These are phyloP conservation scores for Metarhizium rileyi DNA, from an alignment of 2,329 filamentous ascomycete genomes.

Conservation along the genomic window DNA sequence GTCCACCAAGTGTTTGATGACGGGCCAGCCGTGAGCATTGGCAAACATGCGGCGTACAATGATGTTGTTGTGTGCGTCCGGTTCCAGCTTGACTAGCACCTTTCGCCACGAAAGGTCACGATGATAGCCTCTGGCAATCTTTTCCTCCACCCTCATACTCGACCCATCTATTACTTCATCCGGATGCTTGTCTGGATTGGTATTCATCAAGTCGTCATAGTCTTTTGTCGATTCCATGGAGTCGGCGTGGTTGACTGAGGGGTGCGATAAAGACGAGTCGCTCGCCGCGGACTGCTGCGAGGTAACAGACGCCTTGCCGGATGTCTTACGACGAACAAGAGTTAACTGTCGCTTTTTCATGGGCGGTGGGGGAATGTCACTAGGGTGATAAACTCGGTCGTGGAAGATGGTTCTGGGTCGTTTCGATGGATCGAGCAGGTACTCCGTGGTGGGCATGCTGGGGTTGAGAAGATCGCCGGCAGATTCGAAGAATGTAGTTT, in stretches of 20 bases:
- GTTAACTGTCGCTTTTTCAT: constrained; percentile 42
- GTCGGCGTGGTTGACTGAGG: constrained; percentile 30
- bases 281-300: constrained; percentile 17
- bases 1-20: constrained; percentile 88
- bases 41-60: constrained; percentile 93
- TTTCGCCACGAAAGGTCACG: constrained; percentile 89
- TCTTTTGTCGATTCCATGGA: constrained; percentile 35
- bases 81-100: constrained; percentile 88
- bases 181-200: constrained; percentile 32
- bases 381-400: constrained; percentile 87
- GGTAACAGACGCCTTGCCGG: constrained; percentile 14
- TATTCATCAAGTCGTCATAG: constrained; percentile 41
- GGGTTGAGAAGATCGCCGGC: constrained; percentile 89
- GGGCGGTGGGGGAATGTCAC: constrained; percentile 80
- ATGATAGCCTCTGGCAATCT: constrained; percentile 94
- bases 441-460: constrained; percentile 71
- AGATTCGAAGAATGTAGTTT: constrained; percentile 89
- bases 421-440: constrained; percentile 71
- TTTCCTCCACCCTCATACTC: constrained; percentile 88
- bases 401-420: constrained; percentile 91
- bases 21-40: constrained; percentile 96
- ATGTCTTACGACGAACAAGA: constrained; percentile 22
- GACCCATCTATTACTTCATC: constrained; percentile 43
- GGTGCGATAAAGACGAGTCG: constrained; percentile 24
- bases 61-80: constrained; percentile 97